Base-by-base conservation (phyloP, 164 flowering plant genomes). In the Buxus sempervirens region DNA sequence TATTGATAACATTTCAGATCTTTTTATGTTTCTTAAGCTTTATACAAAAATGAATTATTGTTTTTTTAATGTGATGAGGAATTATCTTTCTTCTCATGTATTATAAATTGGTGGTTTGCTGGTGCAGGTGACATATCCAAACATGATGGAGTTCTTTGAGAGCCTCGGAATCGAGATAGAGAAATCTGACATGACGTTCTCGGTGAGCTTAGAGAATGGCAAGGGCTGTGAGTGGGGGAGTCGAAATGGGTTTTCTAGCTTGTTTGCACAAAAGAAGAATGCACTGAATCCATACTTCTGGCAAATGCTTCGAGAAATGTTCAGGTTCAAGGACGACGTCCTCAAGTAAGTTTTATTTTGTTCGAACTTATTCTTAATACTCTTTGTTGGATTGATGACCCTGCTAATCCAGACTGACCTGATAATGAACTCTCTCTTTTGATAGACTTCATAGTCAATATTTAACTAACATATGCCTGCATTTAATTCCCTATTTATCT, bases 121-220 rank as follows among this genome's bases (percentile, higher is more conserved):
- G 62, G 59, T 32, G 60, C 89, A 95, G 98, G 97, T 89, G 0
- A 91, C 97, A 20, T 90, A 88, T 75, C 97, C 97, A 63, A 95
- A 90, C 67, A 89, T 88, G 96, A 81, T 91, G 96, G 94, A 90
- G 77, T 84, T 89, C 48, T 91, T 95, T 69, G 97, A 95, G 80
- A 86, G 66, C 63, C 85, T 95, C 64, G 98, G 96, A 64, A 78
- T 95, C 25, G 97, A 90, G 0, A 86, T 91, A 93, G 96, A 90
- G 79, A 45, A 36, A 13, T 90, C 96, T 0, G 98, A 95, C 49
- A 91, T 95, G 98, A 91, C 97, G 20, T 91, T 95, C 70, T 75
- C 97, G 0, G 98, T 86, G 68, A 90, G 98, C 82, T 68, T 95
- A 66, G 91, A 90, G 66, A 67, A 77, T 9, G 97, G 96, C 16